Evolutionary conservation across 768 basidiomycete species (phyloP), one percentile per base, ranked within the genome.

Genomic region (Amanita brunnescens): DNA sequence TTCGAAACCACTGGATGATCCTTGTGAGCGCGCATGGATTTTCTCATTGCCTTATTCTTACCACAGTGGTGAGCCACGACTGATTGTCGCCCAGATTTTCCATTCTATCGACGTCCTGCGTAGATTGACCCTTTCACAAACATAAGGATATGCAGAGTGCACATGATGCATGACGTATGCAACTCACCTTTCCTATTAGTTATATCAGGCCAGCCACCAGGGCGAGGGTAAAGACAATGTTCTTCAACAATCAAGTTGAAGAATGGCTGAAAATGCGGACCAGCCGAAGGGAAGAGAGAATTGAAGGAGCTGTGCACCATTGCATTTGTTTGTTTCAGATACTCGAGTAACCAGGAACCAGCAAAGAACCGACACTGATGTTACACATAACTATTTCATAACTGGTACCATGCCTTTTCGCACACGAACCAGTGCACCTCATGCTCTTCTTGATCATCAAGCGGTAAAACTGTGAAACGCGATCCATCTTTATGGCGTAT

Each of bases 381-480:
- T 40, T 20, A 21, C 20, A 12, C 5, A 5, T 4, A 6, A 12
- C 20, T 16, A 39, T 8, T 9, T 39, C 45, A 33, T 30, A 77
- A 65, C 54, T 80, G 76, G 70, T 85, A 90, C 87, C 87, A 89
- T 47, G 74, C 77, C 32, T 67, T 65, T 2, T 71, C 69, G 1
- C 73, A 72, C 32, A 81, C 63, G 57, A 84, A 79, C 79, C 83
- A 85, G 55, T 75, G 80, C 12, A 72, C 69, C 32, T 54, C 57
- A 40, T 56, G 67, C 58, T 79, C 81, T 57, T 85, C 80, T 9
- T 65, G 63, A 20, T 83, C 75, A 51, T 79, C 76, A 18, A 78
- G 65, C 18, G 68, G 71, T 55, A 52, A 54, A 13, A 48, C 61
- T 55, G 49, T 59, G 49, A 41, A 50, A 16, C 8, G 56, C 59